These are phyloP conservation scores for Mytilinidion resinicola DNA, from an alignment of 495 filamentous ascomycete species.

Conservation along the genomic window DNA sequence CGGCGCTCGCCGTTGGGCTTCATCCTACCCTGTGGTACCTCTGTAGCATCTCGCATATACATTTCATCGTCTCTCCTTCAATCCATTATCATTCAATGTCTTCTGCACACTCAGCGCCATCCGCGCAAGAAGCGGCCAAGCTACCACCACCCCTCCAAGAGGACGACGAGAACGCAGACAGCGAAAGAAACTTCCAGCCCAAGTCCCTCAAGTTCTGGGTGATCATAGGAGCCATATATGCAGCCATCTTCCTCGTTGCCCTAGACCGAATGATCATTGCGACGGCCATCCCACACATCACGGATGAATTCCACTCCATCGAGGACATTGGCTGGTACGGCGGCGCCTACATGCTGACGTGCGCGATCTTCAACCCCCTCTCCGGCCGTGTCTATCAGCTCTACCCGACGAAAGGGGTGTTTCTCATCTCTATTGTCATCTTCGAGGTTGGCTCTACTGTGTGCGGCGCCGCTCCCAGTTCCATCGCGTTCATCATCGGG, in stretches of 20 bases:
- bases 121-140: neutral
- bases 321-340: conserved; percentile 78
- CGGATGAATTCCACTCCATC: conserved; percentile 65
- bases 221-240: conserved; percentile 32
- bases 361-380: conserved; percentile 37
- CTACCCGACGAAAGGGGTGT: conserved; percentile 35
- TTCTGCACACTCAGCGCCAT: too few species aligned
- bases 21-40: too few species aligned
- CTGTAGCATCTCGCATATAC: too few species aligned
- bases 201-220: conserved; percentile 36
- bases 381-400: conserved; percentile 36
- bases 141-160: neutral
- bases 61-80: too few species aligned
- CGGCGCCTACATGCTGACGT: conserved; percentile 62
- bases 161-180: conserved; percentile 35
- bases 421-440: conserved; percentile 17
- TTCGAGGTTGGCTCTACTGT: conserved; percentile 23
- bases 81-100: too few species aligned
- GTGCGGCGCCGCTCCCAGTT: conserved; percentile 23
- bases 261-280: conserved; percentile 69
- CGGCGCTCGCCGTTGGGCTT: too few species aligned
- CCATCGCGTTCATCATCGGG: conserved; percentile 24
- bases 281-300: conserved; percentile 76
- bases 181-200: conserved; percentile 39
- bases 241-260: conserved; percentile 10